Conservation (phyloP, 805 yeast genomes). For the Millerozyma miso region DNA sequence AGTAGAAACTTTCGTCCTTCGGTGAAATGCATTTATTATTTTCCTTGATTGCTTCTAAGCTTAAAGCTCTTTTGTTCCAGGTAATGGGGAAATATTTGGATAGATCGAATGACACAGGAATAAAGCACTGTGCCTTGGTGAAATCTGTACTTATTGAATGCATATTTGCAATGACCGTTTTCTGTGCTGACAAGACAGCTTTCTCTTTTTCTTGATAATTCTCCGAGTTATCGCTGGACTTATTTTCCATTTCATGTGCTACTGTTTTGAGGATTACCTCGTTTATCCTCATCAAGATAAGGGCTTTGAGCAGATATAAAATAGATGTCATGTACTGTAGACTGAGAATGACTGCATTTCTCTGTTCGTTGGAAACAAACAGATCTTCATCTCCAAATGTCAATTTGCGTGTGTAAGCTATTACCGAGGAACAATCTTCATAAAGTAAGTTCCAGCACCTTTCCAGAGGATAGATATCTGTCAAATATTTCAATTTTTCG, state of each 20-base stretch:
- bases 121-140: slow-evolving; percentile 21
- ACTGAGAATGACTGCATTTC: neutral
- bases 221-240: neutral
- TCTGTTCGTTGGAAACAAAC: neutral
- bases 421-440: slow-evolving; percentile 16
- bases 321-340: slow-evolving; percentile 12
- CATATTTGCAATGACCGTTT: slow-evolving; percentile 20
- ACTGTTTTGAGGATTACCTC: slow-evolving; percentile 18
- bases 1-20: slow-evolving; percentile 21
- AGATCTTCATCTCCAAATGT: neutral
- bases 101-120: slow-evolving; percentile 16
- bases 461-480: slow-evolving; percentile 25
- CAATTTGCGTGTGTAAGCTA: neutral
- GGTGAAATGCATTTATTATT: slow-evolving; percentile 18
- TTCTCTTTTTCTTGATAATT: slow-evolving; percentile 14
- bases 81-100: slow-evolving; percentile 28
- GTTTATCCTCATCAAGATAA: slow-evolving; percentile 29
- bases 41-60: slow-evolving; percentile 9
- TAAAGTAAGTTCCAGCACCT: slow-evolving; percentile 26
- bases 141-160: slow-evolving; percentile 18
- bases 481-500: slow-evolving; percentile 24
- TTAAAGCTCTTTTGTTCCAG: slow-evolving; percentile 20
- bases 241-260: slow-evolving; percentile 13
- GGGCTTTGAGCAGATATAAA: slow-evolving; percentile 25
- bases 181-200: slow-evolving; percentile 23